Conservation (phyloP, 2,329 filamentous ascomycete species). For the Colletotrichum trifolii region DNA sequence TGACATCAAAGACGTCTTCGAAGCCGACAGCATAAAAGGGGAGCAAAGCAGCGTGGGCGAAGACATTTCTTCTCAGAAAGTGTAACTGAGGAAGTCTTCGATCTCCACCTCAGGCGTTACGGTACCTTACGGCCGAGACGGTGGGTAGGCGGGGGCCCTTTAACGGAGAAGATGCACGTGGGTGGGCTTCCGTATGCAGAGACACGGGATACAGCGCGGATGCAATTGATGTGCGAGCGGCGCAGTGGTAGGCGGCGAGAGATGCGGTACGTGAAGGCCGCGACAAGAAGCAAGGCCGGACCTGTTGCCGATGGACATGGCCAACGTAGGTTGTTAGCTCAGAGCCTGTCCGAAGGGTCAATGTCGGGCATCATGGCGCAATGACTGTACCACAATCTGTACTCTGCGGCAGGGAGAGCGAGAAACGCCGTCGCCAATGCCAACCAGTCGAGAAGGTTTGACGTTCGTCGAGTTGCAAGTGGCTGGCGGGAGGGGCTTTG, state of each 20-base stretch:
- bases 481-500: not conserved
- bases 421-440: too few relatives aligned
- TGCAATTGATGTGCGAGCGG: not conserved
- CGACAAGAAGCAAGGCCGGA: too few relatives aligned
- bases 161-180: constrained; percentile 24
- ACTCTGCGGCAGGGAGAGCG: too few relatives aligned
- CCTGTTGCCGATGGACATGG: too few relatives aligned
- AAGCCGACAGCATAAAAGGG: not conserved
- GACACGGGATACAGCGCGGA: constrained; percentile 1
- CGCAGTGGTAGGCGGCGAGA: not conserved
- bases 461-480: not conserved
- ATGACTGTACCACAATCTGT: too few relatives aligned
- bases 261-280: not conserved
- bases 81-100: not conserved
- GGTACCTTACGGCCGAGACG: constrained; percentile 24
- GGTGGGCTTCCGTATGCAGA: constrained; percentile 8
- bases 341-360: too few relatives aligned
- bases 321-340: too few relatives aligned
- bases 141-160: constrained; percentile 4
- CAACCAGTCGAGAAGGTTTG: too few relatives aligned
- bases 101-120: constrained; percentile 20
- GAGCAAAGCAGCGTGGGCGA: too few relatives aligned
- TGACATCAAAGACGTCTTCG: not conserved
- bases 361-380: too few relatives aligned
- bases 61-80: not conserved